Base-by-base conservation (phyloP, 768 basidiomycete genomes). In the Pisolithus sp. region DNA sequence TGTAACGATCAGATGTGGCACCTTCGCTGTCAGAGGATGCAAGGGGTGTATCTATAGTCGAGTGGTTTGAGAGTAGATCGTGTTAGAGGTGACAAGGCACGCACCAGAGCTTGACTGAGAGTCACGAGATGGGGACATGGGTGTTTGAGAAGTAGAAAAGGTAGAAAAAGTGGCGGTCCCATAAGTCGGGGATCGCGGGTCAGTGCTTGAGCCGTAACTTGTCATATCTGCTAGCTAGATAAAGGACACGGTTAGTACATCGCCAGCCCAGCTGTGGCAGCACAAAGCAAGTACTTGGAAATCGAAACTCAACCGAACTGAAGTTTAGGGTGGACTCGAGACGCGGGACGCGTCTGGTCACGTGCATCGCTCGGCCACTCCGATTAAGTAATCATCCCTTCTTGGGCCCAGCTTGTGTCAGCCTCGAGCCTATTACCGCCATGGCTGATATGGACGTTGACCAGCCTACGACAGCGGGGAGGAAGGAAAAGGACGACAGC, bases 371-470 rank as follows among this genome's bases (percentile, higher is more conserved):
- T n/a, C n/a, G n/a, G n/a, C n/a, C n/a, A 17, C 39, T 20, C 39
- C 65, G 18, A 49, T 66, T 59, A 30, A 5, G 15, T 18, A 13
- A 26, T 20, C 43, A 20, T n/a, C 20, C 12, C 21, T 8, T 20
- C 18, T 18, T 20, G 9, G 10, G 41, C 41, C 26, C 26, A 26
- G 26, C 26, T 7, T 26, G 26, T 26, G 26, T 26, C 26, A 26
- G 26, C 26, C 26, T 7, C 26, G 26, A 26, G 26, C 5, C 26
- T 13, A 44, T 6, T 18, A 44, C 39, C 31, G 66, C 51, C 52
- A 82, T 82, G 80, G 76, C 80, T 28, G 81, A 80, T 46, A 82
- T 82, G 79, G 89, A 86, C 50, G 85, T 92, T 66, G 90, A 92
- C 62, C 65, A 63, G 20, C 59, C 67, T 40, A 59, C 64, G 26